Evolutionary conservation across 2,329 filamentous ascomycete genomes (phyloP).

Genomic region (Botrytis hyacinthi): DNA sequence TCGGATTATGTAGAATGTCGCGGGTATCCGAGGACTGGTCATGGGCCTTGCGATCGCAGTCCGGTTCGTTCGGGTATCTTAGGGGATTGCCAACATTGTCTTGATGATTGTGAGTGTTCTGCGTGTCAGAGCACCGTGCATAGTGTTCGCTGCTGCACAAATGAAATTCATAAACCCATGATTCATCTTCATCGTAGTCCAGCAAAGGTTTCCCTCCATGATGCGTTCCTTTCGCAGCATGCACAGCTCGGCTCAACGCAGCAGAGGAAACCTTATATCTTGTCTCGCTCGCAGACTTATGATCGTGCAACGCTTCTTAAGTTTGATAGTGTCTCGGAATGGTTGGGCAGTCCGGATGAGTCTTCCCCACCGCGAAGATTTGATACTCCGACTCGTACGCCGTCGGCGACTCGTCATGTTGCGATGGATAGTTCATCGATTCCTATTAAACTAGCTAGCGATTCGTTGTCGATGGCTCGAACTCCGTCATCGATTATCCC

Average conservation of each 20-base stretch:
- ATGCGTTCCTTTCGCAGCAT: neutral
- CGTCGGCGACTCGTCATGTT: neutral
- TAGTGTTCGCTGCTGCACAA: slow-evolving; percentile 33
- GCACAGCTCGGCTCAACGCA: neutral
- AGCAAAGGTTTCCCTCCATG: neutral
- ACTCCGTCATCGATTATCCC: neutral
- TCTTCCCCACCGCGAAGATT: neutral
- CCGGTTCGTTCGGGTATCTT: slow-evolving; percentile 28
- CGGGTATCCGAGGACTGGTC: slow-evolving; percentile 34
- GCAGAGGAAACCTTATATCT: neutral
- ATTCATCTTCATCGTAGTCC: slow-evolving; percentile 27
- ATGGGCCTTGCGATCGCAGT: slow-evolving; percentile 27
- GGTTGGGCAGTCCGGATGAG: neutral
- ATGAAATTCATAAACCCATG: slow-evolving; percentile 29
- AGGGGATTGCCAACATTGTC: slow-evolving; percentile 36
- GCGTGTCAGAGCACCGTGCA: slow-evolving; percentile 33
- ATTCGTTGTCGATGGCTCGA: neutral
- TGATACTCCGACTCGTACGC: neutral
- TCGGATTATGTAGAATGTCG: slow-evolving; percentile 26
- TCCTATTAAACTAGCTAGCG: neutral
- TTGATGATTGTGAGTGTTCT: slow-evolving; percentile 33
- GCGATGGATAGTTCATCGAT: fast-evolving
- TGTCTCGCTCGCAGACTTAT: slow-evolving; percentile 2
- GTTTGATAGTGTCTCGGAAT: slow-evolving; percentile 2
- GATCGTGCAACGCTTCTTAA: neutral